Evolutionary conservation across 2,329 filamentous ascomycete species (phyloP).

Genomic region (Pseudocercospora musae): DNA sequence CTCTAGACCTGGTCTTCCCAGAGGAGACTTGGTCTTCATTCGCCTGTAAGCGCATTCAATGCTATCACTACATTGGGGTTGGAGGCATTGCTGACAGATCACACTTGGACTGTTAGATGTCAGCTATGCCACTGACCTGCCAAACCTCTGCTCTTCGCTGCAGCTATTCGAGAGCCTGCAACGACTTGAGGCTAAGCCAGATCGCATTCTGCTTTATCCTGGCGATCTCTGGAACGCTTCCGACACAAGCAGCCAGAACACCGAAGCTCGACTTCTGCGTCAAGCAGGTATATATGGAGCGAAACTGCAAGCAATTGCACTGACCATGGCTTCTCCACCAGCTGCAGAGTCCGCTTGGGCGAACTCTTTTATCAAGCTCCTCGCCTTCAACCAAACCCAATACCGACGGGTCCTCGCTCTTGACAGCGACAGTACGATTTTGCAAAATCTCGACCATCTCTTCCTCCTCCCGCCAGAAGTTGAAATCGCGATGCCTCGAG

Average conservation of each 20-base stretch:
- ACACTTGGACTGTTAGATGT: not conserved
- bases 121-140: slow-evolving; percentile 43
- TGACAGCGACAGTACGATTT: slow-evolving; percentile 63
- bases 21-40: not conserved
- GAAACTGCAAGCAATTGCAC: slow-evolving; percentile 45
- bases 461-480: slow-evolving; percentile 59
- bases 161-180: slow-evolving; percentile 44
- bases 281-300: slow-evolving; percentile 50
- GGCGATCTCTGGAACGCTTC: slow-evolving; percentile 29
- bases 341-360: slow-evolving; percentile 54
- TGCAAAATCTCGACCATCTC: slow-evolving; percentile 61
- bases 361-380: slow-evolving; percentile 63
- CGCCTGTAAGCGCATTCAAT: not conserved
- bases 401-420: slow-evolving; percentile 57
- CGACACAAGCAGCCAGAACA: not conserved
- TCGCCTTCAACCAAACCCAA: slow-evolving; percentile 63
- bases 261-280: slow-evolving; percentile 42
- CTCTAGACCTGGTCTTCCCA: not conserved
- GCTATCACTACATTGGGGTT: not conserved
- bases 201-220: slow-evolving; percentile 45
- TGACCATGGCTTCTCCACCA: slow-evolving; percentile 16
- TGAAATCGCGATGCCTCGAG: slow-evolving; percentile 63
- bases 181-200: slow-evolving; percentile 41
- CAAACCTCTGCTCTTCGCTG: slow-evolving; percentile 44
- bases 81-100: not conserved